Percentiles rank a stretch among this genome's conserved stretches.
phyloP scores from a whole-genome alignment of 2,329 filamentous ascomycete genomes.

The Aureobasidium sp. region DNA sequence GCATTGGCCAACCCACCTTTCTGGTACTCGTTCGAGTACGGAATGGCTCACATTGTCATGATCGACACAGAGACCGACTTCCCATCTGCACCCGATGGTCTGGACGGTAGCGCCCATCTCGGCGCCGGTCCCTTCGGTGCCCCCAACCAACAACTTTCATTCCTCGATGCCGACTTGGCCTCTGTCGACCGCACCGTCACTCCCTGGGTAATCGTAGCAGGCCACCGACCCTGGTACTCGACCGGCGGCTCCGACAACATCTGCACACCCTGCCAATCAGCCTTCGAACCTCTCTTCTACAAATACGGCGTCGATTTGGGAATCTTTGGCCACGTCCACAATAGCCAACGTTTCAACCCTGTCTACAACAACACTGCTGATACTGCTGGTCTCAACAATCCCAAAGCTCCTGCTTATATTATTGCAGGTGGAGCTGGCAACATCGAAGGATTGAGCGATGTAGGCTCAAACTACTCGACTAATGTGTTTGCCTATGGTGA shows the following conservation, averaged over 20 bases:
- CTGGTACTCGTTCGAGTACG: conserved; percentile 50
- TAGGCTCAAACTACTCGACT: conserved; percentile 37
- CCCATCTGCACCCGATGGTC: conserved; percentile 40
- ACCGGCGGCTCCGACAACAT: conserved; percentile 25
- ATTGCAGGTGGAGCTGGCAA: conserved; percentile 51
- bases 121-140: conserved; percentile 46
- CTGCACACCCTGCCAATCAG: conserved; percentile 44
- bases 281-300: conserved; percentile 50
- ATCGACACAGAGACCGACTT: conserved; percentile 55
- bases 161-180: conserved; percentile 49
- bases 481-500: conserved; percentile 46
- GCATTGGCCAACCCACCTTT: conserved; percentile 46
- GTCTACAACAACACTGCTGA: conserved; percentile 27
- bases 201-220: conserved; percentile 46
- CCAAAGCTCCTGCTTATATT: conserved; percentile 51
- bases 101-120: conserved; percentile 36
- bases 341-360: conserved; percentile 48
- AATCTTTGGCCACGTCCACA: conserved; percentile 53
- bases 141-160: conserved; percentile 45
- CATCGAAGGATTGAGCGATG: conserved; percentile 44
- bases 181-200: conserved; percentile 50
- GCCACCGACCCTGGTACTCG: conserved; percentile 37
- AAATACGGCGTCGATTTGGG: conserved; percentile 51
- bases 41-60: conserved; percentile 49
- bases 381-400: conserved; percentile 40